Conservation (phyloP, 352 stramenopile genomes). For the Pythium rhizo-oryzae region DNA sequence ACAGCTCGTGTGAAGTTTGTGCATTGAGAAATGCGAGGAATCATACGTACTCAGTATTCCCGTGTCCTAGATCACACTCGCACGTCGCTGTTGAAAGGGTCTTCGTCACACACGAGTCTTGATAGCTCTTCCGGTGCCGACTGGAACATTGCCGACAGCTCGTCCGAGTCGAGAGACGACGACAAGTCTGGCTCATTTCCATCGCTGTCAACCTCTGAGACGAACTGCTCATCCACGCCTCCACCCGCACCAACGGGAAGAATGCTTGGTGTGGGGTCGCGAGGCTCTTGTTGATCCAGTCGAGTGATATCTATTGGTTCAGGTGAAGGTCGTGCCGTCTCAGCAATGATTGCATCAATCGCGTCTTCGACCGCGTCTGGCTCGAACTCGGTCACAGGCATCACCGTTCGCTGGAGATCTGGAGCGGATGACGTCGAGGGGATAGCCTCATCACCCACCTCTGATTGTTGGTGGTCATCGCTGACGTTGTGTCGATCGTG, state of each 20-base stretch:
- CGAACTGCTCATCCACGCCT: not conserved
- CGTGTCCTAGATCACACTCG: not conserved
- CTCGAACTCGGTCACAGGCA: not conserved
- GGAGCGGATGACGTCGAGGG: not conserved
- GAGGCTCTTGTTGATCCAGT: not conserved
- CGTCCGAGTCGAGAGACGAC: slow-evolving; percentile 4
- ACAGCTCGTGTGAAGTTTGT: too few species aligned
- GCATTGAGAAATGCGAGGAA: too few species aligned
- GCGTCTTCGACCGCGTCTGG: not conserved
- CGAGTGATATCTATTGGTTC: not conserved
- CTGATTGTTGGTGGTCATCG: not conserved
- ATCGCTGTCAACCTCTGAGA: not conserved
- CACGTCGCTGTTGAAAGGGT: not conserved
- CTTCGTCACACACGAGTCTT: slow-evolving; percentile 2
- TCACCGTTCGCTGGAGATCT: not conserved
- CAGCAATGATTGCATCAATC: not conserved
- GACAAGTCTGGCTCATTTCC: not conserved
- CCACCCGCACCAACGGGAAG: not conserved
- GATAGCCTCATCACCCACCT: not conserved
- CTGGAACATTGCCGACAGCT: slow-evolving; percentile 7
- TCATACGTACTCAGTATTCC: too few species aligned
- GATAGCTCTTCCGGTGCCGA: slow-evolving; percentile 11
- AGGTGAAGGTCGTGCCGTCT: not conserved
- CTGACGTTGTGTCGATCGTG: not conserved
- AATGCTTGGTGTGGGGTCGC: not conserved